These are phyloP conservation scores for Geotrichum candidum DNA, from an alignment of 1,139 yeast species.

Conservation along the genomic window DNA sequence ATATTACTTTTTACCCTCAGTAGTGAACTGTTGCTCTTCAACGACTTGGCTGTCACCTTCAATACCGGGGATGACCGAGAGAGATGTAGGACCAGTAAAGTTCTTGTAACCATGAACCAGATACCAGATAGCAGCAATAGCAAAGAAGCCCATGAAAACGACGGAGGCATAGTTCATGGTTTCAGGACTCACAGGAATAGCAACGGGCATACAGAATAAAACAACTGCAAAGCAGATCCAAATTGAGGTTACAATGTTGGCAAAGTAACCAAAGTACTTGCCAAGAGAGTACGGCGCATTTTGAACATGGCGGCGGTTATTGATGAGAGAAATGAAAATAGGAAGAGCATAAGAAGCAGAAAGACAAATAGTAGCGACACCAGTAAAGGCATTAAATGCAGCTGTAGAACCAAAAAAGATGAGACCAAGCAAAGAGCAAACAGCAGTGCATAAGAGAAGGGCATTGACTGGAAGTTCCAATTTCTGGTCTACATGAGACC, in stretches of 20 bases:
- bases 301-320: constrained; percentile 40
- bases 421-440: constrained; percentile 55
- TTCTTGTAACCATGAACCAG: constrained; percentile 17
- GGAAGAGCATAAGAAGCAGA: constrained; percentile 79
- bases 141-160: constrained; percentile 17
- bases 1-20: neutral
- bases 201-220: constrained; percentile 18
- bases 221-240: constrained; percentile 18
- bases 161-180: constrained; percentile 18
- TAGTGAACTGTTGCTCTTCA: neutral
- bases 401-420: constrained; percentile 63
- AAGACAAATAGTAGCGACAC: constrained; percentile 70
- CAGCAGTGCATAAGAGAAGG: constrained; percentile 56
- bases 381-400: constrained; percentile 77
- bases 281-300: constrained; percentile 17
- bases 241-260: constrained; percentile 15
- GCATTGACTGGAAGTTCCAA: constrained; percentile 65
- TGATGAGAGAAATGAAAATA: constrained; percentile 53
- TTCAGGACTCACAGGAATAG: constrained; percentile 16
- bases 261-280: constrained; percentile 9
- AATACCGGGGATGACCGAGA: neutral
- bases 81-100: constrained; percentile 14
- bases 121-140: constrained; percentile 17
- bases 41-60: neutral
- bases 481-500: constrained; percentile 61